phyloP scores from a whole-genome alignment of 176 grass and related monocot genomes.

The Aegilops bicornis region DNA sequence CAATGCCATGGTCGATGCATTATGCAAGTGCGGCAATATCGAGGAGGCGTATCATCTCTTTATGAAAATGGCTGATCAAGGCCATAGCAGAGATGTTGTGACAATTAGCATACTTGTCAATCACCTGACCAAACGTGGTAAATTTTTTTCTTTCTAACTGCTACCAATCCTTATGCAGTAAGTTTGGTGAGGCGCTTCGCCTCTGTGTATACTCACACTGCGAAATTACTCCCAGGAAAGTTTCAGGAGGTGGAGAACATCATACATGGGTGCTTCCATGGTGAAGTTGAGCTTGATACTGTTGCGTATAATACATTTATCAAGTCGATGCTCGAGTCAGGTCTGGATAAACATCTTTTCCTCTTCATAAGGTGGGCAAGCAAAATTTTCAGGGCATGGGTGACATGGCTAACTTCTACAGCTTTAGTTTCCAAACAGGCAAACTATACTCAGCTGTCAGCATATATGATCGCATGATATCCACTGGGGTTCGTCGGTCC shows the following conservation, averaged over 20 bases:
- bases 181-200: not conserved
- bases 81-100: constrained; percentile 53
- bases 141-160: not conserved
- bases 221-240: constrained; percentile 46
- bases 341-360: constrained; percentile 42
- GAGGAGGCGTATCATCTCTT: constrained; percentile 61
- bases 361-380: constrained; percentile 12
- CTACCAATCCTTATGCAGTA: constrained; percentile 1
- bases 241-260: constrained; percentile 75
- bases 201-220: not conserved
- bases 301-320: constrained; percentile 89
- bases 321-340: constrained; percentile 90
- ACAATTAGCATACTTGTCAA: constrained; percentile 86
- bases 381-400: not conserved
- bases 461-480: constrained; percentile 86
- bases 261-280: constrained; percentile 55
- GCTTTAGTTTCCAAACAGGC: constrained; percentile 59
- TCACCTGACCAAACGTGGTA: constrained; percentile 74
- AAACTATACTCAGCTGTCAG: constrained; percentile 74
- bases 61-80: constrained; percentile 43
- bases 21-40: constrained; percentile 64
- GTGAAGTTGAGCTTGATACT: constrained; percentile 73
- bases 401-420: constrained; percentile 20
- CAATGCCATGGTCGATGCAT: constrained; percentile 75
- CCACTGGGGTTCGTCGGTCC: constrained; percentile 54